Conservation (phyloP, 179 eudicot genomes). For the Gypsophila paniculata region DNA sequence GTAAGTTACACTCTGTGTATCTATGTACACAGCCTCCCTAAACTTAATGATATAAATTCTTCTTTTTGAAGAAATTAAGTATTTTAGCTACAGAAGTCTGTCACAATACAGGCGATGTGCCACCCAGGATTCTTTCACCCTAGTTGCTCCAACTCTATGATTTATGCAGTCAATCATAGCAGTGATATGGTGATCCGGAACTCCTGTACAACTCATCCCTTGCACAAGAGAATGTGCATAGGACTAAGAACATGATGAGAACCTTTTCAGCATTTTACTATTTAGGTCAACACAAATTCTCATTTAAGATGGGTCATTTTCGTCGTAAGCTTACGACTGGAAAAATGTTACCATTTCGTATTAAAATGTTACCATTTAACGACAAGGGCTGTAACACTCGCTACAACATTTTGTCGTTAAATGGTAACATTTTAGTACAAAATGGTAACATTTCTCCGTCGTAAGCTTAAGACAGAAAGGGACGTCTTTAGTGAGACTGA, state of each 20-base stretch:
- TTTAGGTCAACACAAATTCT: too few species aligned
- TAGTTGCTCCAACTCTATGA: background rate
- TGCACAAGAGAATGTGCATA: background rate
- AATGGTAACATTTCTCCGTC: too few species aligned
- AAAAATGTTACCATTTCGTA: too few species aligned
- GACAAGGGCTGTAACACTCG: too few species aligned
- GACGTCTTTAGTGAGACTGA: too few species aligned
- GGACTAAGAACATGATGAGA: background rate
- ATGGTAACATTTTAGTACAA: too few species aligned
- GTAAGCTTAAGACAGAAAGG: too few species aligned
- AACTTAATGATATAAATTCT: background rate
- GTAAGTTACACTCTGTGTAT: background rate
- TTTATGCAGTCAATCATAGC: background rate
- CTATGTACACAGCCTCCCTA: background rate
- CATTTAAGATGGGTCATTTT: too few species aligned
- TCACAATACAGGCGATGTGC: background rate
- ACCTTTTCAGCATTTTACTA: background rate
- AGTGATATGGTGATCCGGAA: background rate
- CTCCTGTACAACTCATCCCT: slow-evolving; percentile 12
- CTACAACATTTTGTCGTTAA: too few species aligned
- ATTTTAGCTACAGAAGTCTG: background rate
- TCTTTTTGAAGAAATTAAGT: background rate
- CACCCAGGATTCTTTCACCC: background rate
- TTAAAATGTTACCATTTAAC: too few species aligned
- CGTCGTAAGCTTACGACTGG: too few species aligned